Base-by-base conservation (phyloP, 768 basidiomycete genomes). In the Kwoniella bestiolae region DNA sequence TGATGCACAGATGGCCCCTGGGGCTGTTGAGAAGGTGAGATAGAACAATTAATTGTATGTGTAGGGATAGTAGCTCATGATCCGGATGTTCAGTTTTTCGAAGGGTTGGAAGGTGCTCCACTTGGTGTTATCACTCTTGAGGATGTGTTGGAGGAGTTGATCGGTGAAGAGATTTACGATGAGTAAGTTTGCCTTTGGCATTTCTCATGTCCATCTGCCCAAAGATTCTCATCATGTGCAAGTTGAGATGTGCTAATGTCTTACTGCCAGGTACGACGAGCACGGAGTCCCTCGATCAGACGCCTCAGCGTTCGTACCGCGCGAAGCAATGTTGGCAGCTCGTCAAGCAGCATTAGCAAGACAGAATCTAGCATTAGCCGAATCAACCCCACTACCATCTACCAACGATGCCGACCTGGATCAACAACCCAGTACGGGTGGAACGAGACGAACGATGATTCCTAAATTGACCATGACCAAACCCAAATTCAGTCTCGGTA, bases 81-180 rank as follows among this genome's bases (percentile, higher is more conserved):
- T 38, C 21, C 16, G 47, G 45, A n/a, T 18, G 1, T 72, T n/a
- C n/a, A 91, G 87, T 92, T 93, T 82, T 83, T 94, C 79, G 88
- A 90, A 83, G 86, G 86, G 44, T 86, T 92, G 59, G 91, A 94
- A 77, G 90, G 92, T 34, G 89, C 89, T 84, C 92, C 91, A 2
- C 84, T 94, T 26, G 93, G 93, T 55, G 92, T 95, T 72, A 94
- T 95, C 66, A 95, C 93, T 0, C 85, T 95, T 2, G 93, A 95
- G 81, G 93, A 95, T 69, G 91, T 95, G 8, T 84, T 95, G 9
- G 93, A 95, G 86, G 92, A 94, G 76, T 84, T 94, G 11, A 94
- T 94, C 60, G 92, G 92, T 14, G 91, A 94, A 82, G 92, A 94
- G 74, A 93, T 94, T 57, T 91, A 91, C 66, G 91, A 94, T 74